Evolutionary conservation across 1,284 basidiomycete genomes (phyloP).

Genomic region (Ceratobasidium sp.): DNA sequence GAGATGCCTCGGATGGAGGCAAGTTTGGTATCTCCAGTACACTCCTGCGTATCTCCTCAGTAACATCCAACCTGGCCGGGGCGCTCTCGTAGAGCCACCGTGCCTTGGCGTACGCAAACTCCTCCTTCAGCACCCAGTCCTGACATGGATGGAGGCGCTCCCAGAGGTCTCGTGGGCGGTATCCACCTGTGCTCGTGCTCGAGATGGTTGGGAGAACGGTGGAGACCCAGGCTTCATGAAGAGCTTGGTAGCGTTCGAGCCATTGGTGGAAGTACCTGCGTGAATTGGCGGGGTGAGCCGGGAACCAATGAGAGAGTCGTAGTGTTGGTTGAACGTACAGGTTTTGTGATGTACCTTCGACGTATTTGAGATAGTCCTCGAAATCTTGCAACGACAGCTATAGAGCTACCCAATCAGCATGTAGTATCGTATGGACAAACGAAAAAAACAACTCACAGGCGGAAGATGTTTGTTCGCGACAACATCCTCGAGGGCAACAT

Average conservation of each 20-base stretch:
- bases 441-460: conserved; percentile 9
- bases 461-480: conserved; percentile 37
- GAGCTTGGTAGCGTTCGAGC: conserved; percentile 30
- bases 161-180: conserved; percentile 27
- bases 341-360: conserved; percentile 41
- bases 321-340: conserved; percentile 33
- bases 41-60: neutral
- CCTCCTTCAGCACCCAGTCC: conserved; percentile 3
- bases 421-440: neutral
- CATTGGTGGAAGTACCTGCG: conserved; percentile 45
- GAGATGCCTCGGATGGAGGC: neutral
- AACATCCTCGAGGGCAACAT: conserved; percentile 32
- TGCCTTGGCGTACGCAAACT: conserved; percentile 35
- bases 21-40: conserved; percentile 23
- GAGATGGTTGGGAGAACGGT: conserved; percentile 32
- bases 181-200: neutral
- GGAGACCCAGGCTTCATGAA: conserved; percentile 25
- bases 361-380: conserved; percentile 43
- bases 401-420: neutral
- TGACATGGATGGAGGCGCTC: conserved; percentile 23
- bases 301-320: too few species aligned
- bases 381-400: conserved; percentile 37
- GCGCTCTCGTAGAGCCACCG: conserved; percentile 12
- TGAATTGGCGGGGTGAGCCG: neutral
- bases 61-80: conserved; percentile 22